Percentiles rank a stretch among this genome's conserved stretches.
Conservation (phyloP, 2,329 filamentous ascomycete genomes). For the Fusarium brevicatenulatum region DNA sequence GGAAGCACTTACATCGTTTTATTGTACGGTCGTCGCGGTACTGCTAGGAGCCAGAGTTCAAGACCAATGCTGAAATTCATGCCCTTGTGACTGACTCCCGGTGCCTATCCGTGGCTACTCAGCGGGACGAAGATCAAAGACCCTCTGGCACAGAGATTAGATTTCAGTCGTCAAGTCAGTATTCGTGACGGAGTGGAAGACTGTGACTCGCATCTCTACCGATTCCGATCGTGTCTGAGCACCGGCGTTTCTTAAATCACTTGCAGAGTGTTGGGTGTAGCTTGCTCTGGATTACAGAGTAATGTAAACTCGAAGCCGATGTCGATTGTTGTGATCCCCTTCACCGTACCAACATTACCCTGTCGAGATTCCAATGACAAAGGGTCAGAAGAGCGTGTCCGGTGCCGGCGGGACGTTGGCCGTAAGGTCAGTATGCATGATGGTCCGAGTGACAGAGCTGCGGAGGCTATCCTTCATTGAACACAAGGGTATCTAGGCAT, state of each 20-base stretch:
- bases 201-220: fast-evolving
- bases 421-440: too few species aligned
- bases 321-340: fast-evolving
- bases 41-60: fast-evolving
- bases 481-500: neutral
- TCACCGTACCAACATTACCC: fast-evolving
- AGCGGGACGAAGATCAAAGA: fast-evolving
- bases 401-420: too few species aligned
- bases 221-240: neutral
- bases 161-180: too few species aligned
- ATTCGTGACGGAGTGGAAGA: fast-evolving
- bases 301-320: too few species aligned
- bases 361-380: fast-evolving
- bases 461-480: neutral
- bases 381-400: neutral
- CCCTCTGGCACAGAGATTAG: fast-evolving
- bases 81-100: neutral
- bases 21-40: fast-evolving
- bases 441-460: neutral
- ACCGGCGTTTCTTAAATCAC: fast-evolving
- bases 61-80: neutral
- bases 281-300: too few species aligned
- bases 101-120: neutral
- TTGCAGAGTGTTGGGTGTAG: too few species aligned
- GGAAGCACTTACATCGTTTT: too few species aligned